These are phyloP conservation scores for Quaeritorhiza haematococci DNA, from an alignment of 371 early-diverging fungal genomes.

Conservation along the genomic window DNA sequence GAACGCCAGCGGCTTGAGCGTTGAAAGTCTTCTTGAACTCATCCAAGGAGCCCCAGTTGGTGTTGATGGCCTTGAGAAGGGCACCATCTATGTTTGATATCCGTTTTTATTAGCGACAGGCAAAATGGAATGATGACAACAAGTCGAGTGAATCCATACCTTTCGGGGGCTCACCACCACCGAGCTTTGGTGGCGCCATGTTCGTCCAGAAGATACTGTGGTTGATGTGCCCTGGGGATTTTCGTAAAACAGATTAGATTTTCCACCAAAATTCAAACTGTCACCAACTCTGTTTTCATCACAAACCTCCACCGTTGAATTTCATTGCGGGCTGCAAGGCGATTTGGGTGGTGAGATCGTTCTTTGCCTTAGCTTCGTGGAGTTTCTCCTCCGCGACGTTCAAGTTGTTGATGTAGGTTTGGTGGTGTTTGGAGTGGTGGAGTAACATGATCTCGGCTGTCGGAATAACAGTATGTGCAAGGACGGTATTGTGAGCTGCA, in stretches of 20 bases:
- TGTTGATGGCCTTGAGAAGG: constrained; percentile 68
- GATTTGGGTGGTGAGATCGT: constrained; percentile 68
- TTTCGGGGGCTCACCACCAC: constrained; percentile 67
- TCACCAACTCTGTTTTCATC: background rate
- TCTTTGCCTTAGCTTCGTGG: constrained; percentile 58
- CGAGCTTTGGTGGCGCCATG: constrained; percentile 75
- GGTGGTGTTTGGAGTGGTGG: constrained; percentile 97
- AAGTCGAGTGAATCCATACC: constrained; percentile 30
- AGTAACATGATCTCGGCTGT: constrained; percentile 89
- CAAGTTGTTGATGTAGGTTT: constrained; percentile 64
- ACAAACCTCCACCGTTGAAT: constrained; percentile 91
- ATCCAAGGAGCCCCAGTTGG: constrained; percentile 85
- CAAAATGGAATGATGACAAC: background rate
- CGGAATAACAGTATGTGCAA: constrained; percentile 4
- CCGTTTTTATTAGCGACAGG: background rate
- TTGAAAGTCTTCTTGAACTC: constrained; percentile 77
- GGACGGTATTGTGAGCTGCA: background rate
- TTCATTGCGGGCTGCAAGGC: constrained; percentile 75
- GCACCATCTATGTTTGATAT: constrained; percentile 20
- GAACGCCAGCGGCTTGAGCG: constrained; percentile 76
- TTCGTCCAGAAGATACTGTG: constrained; percentile 96
- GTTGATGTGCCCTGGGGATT: constrained; percentile 83
- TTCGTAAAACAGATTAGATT: background rate
- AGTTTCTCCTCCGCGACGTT: constrained; percentile 70
- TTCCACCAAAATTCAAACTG: constrained; percentile 1